A percentile compares a stretch with the other conserved stretches of the same genome.
Evolutionary conservation across 2,329 filamentous ascomycete species (phyloP).

Genomic region (Colletotrichum sp.): DNA sequence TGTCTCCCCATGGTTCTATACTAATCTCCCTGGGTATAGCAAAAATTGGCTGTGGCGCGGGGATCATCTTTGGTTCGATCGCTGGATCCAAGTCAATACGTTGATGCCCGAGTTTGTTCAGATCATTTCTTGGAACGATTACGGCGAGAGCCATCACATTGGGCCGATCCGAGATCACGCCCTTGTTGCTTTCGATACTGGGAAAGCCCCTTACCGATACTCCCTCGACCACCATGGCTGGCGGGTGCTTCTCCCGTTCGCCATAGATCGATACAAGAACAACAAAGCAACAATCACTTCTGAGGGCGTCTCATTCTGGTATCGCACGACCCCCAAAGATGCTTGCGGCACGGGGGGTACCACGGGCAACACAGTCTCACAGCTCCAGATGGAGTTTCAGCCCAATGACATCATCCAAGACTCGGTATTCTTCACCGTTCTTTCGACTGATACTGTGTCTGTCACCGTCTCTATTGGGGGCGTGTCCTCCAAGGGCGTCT

Average conservation of each 20-base stretch:
- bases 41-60: slow-evolving; percentile 69
- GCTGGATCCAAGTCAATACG: slow-evolving; percentile 57
- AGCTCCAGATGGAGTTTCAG: slow-evolving; percentile 26
- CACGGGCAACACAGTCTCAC: slow-evolving; percentile 28
- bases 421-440: slow-evolving; percentile 24
- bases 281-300: slow-evolving; percentile 29
- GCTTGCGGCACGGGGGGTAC: slow-evolving; percentile 33
- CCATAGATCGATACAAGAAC: slow-evolving; percentile 54
- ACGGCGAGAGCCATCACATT: slow-evolving; percentile 61
- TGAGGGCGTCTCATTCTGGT: slow-evolving; percentile 35
- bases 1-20: slow-evolving; percentile 64
- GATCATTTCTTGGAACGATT: slow-evolving; percentile 56
- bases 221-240: slow-evolving; percentile 54
- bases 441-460: neutral
- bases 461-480: neutral
- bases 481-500: neutral
- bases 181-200: neutral
- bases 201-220: slow-evolving; percentile 48
- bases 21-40: slow-evolving; percentile 56
- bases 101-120: slow-evolving; percentile 53
- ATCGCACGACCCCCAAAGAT: slow-evolving; percentile 28
- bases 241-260: slow-evolving; percentile 52
- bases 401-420: slow-evolving; percentile 22
- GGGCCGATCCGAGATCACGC: slow-evolving; percentile 43
- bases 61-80: slow-evolving; percentile 63